phyloP scores from a whole-genome alignment of 2,329 filamentous ascomycete genomes.

The Neofusicoccum cordaticola region DNA sequence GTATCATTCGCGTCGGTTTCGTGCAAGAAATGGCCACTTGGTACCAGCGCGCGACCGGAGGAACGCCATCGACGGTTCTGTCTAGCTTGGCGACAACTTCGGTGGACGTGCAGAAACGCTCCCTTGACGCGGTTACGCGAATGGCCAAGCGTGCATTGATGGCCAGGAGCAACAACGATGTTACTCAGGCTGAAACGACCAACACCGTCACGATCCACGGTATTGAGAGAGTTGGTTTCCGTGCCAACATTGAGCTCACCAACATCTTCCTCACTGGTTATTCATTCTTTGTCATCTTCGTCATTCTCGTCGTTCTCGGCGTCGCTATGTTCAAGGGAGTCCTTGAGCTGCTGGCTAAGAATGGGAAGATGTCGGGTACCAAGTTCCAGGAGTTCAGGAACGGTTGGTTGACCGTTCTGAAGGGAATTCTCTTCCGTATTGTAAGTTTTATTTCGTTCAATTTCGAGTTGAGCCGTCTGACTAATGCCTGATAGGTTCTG shows the following conservation, averaged over 20 bases:
- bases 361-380: constrained; percentile 75
- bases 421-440: constrained; percentile 89
- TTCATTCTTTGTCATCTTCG: constrained; percentile 83
- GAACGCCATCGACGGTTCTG: constrained; percentile 75
- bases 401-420: constrained; percentile 87
- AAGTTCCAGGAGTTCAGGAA: constrained; percentile 93
- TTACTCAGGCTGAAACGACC: constrained; percentile 31
- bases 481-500: constrained; percentile 48
- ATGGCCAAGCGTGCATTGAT: constrained; percentile 27
- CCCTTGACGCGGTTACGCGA: constrained; percentile 39
- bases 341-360: constrained; percentile 72
- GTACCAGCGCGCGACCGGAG: constrained; percentile 93
- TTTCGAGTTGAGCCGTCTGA: constrained; percentile 32
- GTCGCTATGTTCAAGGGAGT: constrained; percentile 78
- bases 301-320: constrained; percentile 68
- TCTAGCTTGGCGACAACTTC: constrained; percentile 72
- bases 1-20: constrained; percentile 84
- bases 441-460: constrained; percentile 22
- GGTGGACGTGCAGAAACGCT: constrained; percentile 75
- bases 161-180: constrained; percentile 1
- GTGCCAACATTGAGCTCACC: constrained; percentile 77
- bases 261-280: constrained; percentile 93
- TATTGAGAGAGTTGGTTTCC: constrained; percentile 86
- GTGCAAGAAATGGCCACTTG: constrained; percentile 87
- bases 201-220: constrained; percentile 63